phyloP scores from a whole-genome alignment of 108 stramenopile genomes.

The Stephanodiscus triporus region DNA sequence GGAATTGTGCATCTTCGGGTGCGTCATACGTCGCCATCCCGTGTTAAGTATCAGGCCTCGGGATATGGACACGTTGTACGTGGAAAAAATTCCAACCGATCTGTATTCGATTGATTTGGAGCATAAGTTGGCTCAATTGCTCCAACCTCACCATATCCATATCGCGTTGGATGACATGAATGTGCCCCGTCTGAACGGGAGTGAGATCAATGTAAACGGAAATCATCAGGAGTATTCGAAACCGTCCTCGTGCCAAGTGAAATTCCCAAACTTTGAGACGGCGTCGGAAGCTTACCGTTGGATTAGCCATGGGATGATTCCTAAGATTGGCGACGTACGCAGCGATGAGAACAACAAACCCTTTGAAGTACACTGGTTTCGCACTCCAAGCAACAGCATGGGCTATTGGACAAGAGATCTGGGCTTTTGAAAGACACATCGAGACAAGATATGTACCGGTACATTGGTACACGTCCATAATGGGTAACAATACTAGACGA shows the following conservation, averaged over 20 bases:
- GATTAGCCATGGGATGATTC: conserved; percentile 31
- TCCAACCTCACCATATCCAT: conserved; percentile 62
- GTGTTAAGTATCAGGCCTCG: conserved; percentile 60
- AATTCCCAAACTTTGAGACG: conserved; percentile 67
- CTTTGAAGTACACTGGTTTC: conserved; percentile 68
- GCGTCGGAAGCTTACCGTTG: conserved; percentile 60
- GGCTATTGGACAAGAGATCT: conserved; percentile 80
- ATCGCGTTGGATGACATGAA: conserved; percentile 60
- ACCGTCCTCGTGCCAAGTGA: conserved; percentile 63
- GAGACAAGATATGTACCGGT: not conserved
- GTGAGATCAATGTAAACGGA: not conserved
- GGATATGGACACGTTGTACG: conserved; percentile 62
- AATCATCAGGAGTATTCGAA: conserved; percentile 23
- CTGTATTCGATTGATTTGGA: conserved; percentile 66
- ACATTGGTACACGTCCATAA: not conserved
- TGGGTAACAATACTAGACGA: not conserved
- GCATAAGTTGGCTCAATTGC: conserved; percentile 54
- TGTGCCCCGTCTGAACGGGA: conserved; percentile 27
- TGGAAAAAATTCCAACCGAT: conserved; percentile 67
- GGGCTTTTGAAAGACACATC: conserved; percentile 25
- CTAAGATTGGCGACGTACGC: no score
- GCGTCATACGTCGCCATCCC: conserved; percentile 69
- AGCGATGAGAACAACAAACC: conserved; percentile 21
- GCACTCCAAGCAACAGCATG: conserved; percentile 70
- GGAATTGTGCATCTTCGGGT: conserved; percentile 78